Evolutionary conservation across 768 basidiomycete genomes (phyloP).

Genomic region (Macrolepiota fuliginosa): DNA sequence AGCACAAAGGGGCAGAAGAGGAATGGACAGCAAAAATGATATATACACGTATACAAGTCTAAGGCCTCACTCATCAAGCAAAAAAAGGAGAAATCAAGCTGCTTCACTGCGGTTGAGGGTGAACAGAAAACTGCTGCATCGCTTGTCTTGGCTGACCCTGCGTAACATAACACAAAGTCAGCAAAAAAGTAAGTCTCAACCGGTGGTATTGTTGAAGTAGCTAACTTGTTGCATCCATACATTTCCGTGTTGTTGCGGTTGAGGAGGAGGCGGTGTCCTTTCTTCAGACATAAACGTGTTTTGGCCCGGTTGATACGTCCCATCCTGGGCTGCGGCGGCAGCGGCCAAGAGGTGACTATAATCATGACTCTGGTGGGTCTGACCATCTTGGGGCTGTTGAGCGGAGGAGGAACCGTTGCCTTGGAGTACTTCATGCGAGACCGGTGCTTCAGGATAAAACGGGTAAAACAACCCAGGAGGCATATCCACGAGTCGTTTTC

Average conservation of each 20-base stretch:
- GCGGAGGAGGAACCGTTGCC: conserved; percentile 4
- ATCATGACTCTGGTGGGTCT: conserved; percentile 26
- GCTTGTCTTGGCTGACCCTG: conserved; percentile 18
- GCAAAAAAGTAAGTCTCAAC: background rate
- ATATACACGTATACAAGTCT: background rate
- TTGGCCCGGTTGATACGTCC: conserved; percentile 49
- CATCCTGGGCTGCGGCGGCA: conserved; percentile 54
- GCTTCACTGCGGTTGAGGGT: conserved; percentile 15
- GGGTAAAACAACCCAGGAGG: conserved; percentile 75
- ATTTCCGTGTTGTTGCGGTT: conserved; percentile 24
- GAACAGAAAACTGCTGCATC: conserved; percentile 28
- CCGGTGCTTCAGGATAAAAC: conserved; percentile 57
- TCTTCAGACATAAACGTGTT: conserved; percentile 73
- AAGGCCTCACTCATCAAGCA: background rate
- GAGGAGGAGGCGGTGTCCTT: conserved; percentile 33
- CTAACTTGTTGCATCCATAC: conserved; percentile 12
- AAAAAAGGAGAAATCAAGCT: too few species aligned
- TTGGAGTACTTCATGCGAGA: conserved; percentile 9
- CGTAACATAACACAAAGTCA: background rate
- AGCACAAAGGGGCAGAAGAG: too few species aligned
- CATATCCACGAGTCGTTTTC: conserved; percentile 58
- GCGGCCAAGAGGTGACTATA: conserved; percentile 57
- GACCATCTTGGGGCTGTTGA: conserved; percentile 15
- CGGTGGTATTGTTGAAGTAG: background rate
- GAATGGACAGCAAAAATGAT: background rate